These are phyloP conservation scores for Paralagenidium karlingii DNA, from an alignment of 352 stramenopile species.

Conservation along the genomic window DNA sequence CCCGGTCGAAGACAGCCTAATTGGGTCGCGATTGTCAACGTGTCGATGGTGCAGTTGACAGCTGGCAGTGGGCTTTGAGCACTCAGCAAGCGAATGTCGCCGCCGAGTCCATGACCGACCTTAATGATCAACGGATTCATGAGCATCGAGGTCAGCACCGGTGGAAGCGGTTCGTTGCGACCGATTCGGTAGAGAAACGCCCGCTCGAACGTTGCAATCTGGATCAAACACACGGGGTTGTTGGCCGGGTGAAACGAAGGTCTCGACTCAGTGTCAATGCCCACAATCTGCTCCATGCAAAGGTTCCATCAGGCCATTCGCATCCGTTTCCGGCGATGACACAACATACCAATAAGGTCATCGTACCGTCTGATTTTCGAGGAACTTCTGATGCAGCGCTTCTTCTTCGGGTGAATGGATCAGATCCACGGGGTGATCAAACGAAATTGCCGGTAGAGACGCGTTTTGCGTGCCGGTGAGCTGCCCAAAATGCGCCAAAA, in stretches of 20 bases:
- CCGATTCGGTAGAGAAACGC: constrained; percentile 64
- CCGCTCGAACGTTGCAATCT: constrained; percentile 59
- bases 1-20: constrained; percentile 60
- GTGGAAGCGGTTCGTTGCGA: constrained; percentile 31
- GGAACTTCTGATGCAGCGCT: constrained; percentile 22
- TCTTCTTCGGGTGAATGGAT: constrained; percentile 57
- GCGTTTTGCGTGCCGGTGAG: constrained; percentile 40
- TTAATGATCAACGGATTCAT: constrained; percentile 49
- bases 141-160: constrained; percentile 42
- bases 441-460: constrained; percentile 24
- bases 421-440: constrained; percentile 38
- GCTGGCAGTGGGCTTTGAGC: background rate
- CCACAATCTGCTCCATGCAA: too few relatives aligned
- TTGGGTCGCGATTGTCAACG: constrained; percentile 61
- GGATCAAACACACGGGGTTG: constrained; percentile 69
- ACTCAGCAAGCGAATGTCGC: background rate
- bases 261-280: constrained; percentile 72
- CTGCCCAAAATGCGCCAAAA: constrained; percentile 31
- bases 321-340: too few relatives aligned
- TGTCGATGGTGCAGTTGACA: constrained; percentile 39
- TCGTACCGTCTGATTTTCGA: constrained; percentile 34
- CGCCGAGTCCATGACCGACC: constrained; percentile 11
- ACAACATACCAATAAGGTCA: too few relatives aligned
- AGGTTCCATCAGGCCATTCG: too few relatives aligned
- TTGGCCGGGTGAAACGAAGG: constrained; percentile 39